Base-by-base conservation (phyloP, 306 rosid genomes). In the Malus domestica region DNA sequence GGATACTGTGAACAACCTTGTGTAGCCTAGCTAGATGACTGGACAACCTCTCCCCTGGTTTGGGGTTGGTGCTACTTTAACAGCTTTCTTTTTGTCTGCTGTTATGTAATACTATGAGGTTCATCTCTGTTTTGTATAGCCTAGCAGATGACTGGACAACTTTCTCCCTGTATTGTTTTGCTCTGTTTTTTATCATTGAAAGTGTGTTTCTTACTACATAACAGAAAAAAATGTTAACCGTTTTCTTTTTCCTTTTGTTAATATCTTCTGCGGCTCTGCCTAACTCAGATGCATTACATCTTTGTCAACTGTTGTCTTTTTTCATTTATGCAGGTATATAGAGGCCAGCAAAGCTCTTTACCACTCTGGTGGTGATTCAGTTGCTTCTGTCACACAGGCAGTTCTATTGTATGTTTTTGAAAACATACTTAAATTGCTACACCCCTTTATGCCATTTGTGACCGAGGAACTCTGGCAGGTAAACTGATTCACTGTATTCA, bases 401-500 rank as follows among this genome's bases (percentile, higher is more conserved):
- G 96, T 94, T 83, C 83, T 91, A 67, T 86, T 94, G 54, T 94
- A 94, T 82, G 90, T 89, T 64, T 94, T 90, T 40, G 89, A 89
- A 76, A 91, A 90, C 84, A 84, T 94, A 76, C 96, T 94, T 75
- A 90, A 89, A 84, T 80, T 91, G 69, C 83, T 94, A 68, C 98
- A 91, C 80, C 98, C 98, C 45, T 94, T 94, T 84, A 94, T 94
- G 98, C 98, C 98, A 59, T 94, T 94, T 73, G 97, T 94, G 68
- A 94, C 98, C 13, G 98, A 94, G 86, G 98, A 91, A 83, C 88
- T 94, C 64, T 94, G 98, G 98, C 98, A 94, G 98, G 98, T 90
- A 81, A 77, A 67, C 65, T 33, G 14, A 30, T 45, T 59, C 42
- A 27, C 52, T 59, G n/a, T 35, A 27, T 68, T 29, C 10, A 44